phyloP scores from a whole-genome alignment of 106 monocot genomes.

The Dendrobium officinale region DNA sequence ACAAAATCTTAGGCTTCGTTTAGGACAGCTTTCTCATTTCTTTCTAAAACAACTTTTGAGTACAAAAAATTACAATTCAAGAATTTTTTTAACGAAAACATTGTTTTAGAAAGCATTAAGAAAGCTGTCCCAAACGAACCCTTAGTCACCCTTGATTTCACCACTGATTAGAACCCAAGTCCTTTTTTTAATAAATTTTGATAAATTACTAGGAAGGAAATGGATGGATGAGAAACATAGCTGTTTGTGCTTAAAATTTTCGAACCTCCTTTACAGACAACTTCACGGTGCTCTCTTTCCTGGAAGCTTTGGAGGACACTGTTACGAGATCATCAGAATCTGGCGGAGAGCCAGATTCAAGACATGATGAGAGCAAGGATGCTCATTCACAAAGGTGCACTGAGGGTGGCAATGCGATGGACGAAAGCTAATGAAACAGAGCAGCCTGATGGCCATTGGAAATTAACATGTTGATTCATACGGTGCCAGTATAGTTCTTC shows the following conservation, averaged over 20 bases:
- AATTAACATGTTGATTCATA: not conserved
- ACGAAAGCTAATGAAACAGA: slow-evolving; percentile 49
- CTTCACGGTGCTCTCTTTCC: slow-evolving; percentile 5
- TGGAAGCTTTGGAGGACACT: slow-evolving; percentile 84
- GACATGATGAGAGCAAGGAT: slow-evolving; percentile 18
- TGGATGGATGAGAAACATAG: not conserved
- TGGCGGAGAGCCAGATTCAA: slow-evolving; percentile 15
- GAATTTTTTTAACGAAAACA: too few relatives aligned
- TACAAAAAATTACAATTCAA: too few relatives aligned
- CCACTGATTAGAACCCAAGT: too few relatives aligned
- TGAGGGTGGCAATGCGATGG: slow-evolving; percentile 38
- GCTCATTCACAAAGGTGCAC: slow-evolving; percentile 3
- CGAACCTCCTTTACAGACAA: not conserved
- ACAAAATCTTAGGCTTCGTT: too few relatives aligned
- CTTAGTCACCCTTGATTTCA: too few relatives aligned
- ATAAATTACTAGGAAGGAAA: not conserved
- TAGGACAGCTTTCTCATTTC: too few relatives aligned
- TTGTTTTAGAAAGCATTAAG: too few relatives aligned
- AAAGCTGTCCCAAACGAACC: too few relatives aligned
- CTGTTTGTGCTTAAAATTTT: not conserved
- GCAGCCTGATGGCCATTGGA: not conserved
- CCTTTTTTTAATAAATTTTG: not conserved
- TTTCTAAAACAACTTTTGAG: too few relatives aligned
- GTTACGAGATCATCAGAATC: slow-evolving; percentile 44
- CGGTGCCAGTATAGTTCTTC: not conserved